phyloP scores from a whole-genome alignment of 1,284 basidiomycete genomes.

The Cutaneotrichosporon cyanovorans region DNA sequence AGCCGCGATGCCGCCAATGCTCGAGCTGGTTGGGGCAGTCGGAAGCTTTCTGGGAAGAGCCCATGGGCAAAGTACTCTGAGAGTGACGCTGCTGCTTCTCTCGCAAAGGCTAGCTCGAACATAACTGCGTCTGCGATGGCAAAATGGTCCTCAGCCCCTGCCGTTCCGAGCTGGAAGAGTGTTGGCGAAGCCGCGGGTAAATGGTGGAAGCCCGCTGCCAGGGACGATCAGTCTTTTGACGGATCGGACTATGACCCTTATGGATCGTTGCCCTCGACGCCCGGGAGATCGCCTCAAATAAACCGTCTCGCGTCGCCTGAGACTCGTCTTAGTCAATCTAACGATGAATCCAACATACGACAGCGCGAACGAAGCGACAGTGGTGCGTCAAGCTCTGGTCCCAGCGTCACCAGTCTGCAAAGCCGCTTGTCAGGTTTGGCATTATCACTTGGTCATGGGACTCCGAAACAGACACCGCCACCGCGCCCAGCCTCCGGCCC shows the following conservation, averaged over 20 bases:
- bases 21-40: constrained; percentile 9
- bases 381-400: constrained; percentile 9
- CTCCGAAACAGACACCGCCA: constrained; percentile 2
- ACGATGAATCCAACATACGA: neutral
- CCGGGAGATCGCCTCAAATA: neutral
- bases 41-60: constrained; percentile 12
- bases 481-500: constrained; percentile 15
- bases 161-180: constrained; percentile 14
- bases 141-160: constrained; percentile 12
- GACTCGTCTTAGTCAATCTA: neutral
- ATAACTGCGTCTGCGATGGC: constrained; percentile 20
- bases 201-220: constrained; percentile 2
- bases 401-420: constrained; percentile 22
- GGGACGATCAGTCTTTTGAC: constrained; percentile 13
- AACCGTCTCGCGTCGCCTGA: neutral
- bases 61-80: constrained; percentile 17
- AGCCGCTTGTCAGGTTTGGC: constrained; percentile 17
- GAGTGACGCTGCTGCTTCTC: constrained; percentile 21
- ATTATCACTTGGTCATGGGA: constrained; percentile 3
- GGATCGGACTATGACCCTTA: constrained; percentile 16
- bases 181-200: constrained; percentile 11
- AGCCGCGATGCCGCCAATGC: constrained; percentile 5
- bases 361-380: constrained; percentile 13
- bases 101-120: constrained; percentile 23
- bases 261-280: constrained; percentile 3